phyloP scores from a whole-genome alignment of 441 rosid genomes.

The Pelargonium myrrhifolium region DNA sequence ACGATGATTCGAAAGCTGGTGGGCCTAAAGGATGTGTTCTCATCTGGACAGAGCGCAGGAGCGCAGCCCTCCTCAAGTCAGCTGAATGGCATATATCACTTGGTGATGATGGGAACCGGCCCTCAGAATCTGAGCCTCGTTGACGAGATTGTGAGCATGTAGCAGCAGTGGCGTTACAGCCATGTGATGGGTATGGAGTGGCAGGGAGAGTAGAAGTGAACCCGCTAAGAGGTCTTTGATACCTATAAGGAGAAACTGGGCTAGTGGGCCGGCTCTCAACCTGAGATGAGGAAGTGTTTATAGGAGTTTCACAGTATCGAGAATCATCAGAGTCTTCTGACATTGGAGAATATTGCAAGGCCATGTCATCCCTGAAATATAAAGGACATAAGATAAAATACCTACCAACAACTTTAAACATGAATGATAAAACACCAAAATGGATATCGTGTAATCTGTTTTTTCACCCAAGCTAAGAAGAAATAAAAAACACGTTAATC shows the following conservation, averaged over 20 bases:
- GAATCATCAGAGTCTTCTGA: constrained; percentile 81
- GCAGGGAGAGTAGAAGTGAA: constrained; percentile 34
- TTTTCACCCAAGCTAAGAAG: too few relatives aligned
- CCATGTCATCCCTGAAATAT: constrained; percentile 62
- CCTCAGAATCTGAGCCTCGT: constrained; percentile 80
- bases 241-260: constrained; percentile 78
- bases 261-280: constrained; percentile 66
- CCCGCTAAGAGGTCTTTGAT: constrained; percentile 45
- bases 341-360: constrained; percentile 91
- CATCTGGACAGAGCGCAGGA: constrained; percentile 89
- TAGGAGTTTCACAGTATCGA: constrained; percentile 50
- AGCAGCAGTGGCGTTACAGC: constrained; percentile 22
- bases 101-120: constrained; percentile 88
- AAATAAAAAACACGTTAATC: too few relatives aligned
- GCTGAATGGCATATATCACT: constrained; percentile 96
- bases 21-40: constrained; percentile 58
- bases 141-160: constrained; percentile 51
- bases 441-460: too few relatives aligned
- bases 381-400: constrained; percentile 4
- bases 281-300: constrained; percentile 47
- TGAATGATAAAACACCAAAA: background rate
- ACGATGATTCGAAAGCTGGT: constrained; percentile 40
- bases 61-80: constrained; percentile 80
- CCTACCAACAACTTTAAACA: background rate
- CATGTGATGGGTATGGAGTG: constrained; percentile 31